Conservation (phyloP, 2,329 filamentous ascomycete species). For the Aspergillus udagawae region DNA sequence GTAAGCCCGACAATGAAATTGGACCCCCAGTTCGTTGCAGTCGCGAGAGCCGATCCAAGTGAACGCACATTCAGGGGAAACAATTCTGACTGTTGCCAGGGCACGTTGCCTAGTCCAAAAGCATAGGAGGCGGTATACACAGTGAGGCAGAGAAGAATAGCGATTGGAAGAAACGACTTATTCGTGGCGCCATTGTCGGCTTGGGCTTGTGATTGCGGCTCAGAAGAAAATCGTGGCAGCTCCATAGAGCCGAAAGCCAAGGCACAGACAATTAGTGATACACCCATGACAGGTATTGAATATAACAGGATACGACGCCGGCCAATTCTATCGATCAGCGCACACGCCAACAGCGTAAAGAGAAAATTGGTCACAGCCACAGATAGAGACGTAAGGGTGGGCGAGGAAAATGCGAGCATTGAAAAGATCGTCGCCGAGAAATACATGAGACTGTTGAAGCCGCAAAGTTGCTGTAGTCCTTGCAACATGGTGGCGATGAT, state of each 20-base stretch:
- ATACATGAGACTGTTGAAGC: conserved; percentile 91
- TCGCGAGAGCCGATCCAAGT: conserved; percentile 56
- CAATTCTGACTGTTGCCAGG: conserved; percentile 93
- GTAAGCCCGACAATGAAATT: conserved; percentile 85
- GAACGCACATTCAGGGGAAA: conserved; percentile 68
- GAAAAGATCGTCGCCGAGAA: conserved; percentile 80
- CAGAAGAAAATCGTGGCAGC: conserved; percentile 30
- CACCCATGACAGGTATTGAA: conserved; percentile 79
- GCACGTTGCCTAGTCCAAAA: conserved; percentile 82
- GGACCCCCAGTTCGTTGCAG: conserved; percentile 80
- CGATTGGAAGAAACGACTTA: conserved; percentile 32
- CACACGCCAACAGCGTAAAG: conserved; percentile 71
- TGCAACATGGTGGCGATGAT: conserved; percentile 83
- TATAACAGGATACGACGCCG: conserved; percentile 74
- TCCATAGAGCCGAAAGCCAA: conserved; percentile 67
- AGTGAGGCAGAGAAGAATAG: conserved; percentile 72
- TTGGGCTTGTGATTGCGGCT: conserved; percentile 13
- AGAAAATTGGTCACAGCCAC: conserved; percentile 80
- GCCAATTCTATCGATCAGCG: conserved; percentile 74
- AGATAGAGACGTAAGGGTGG: conserved; percentile 73
- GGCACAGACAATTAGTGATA: conserved; percentile 67
- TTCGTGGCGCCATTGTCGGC: conserved; percentile 18
- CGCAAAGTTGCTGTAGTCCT: conserved; percentile 81
- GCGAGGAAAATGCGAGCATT: conserved; percentile 71
- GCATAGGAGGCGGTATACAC: conserved; percentile 84